A percentile compares a stretch with the other conserved stretches of the same genome.
phyloP scores from a whole-genome alignment of 176 grass and related monocot species.

The Hordeum vulgare region DNA sequence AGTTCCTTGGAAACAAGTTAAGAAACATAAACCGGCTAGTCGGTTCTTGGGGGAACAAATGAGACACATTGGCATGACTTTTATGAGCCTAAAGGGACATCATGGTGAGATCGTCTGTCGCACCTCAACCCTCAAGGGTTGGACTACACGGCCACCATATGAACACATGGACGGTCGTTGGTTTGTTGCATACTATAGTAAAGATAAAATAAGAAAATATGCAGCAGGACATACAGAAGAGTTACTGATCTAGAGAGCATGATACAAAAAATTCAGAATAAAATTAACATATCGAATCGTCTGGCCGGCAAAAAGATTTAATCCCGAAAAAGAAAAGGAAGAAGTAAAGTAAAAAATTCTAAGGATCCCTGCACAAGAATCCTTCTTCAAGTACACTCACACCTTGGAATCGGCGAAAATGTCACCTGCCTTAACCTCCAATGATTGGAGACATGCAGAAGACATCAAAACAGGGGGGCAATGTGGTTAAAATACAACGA shows the following conservation, averaged over 20 bases:
- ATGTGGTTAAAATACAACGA: neutral
- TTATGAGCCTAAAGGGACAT: constrained; percentile 37
- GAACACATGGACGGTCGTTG: neutral
- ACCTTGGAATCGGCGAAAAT: neutral
- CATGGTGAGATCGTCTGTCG: neutral
- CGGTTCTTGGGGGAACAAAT: constrained; percentile 11
- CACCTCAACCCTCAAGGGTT: constrained; percentile 2
- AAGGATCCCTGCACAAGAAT: neutral
- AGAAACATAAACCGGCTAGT: constrained; percentile 28
- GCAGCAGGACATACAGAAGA: neutral
- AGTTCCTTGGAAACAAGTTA: constrained; percentile 17
- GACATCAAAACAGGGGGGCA: neutral
- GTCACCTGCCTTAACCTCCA: neutral
- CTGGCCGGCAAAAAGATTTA: neutral
- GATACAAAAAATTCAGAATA: neutral
- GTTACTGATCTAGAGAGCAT: no score
- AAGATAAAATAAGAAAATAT: no score
- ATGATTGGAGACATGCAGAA: constrained; percentile 1
- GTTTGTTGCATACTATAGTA: neutral
- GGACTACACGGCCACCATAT: neutral
- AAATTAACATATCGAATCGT: neutral
- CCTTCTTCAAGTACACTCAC: neutral
- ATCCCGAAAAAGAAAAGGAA: neutral
- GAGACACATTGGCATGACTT: constrained; percentile 17
- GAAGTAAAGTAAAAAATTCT: neutral